Evolutionary conservation across 78 protist species (phyloP).

Genomic region (Dictyostelium firmibasis): DNA sequence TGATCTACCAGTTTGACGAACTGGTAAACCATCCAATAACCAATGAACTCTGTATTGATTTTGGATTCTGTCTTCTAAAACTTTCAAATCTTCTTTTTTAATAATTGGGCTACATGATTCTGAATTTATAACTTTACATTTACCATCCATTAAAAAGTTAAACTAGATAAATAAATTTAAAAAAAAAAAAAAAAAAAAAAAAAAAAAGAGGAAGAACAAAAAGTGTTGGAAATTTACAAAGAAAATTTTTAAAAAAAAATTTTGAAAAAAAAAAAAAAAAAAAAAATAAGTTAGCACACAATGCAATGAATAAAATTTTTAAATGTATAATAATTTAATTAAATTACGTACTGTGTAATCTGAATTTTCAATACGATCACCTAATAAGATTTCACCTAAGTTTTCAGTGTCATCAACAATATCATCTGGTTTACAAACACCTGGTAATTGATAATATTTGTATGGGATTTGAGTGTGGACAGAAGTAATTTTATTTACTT

Average conservation of each 20-base stretch:
- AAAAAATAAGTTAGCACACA: no score
- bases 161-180: not conserved
- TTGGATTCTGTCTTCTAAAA: conserved; percentile 10
- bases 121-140: not conserved
- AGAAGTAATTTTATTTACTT: conserved; percentile 73
- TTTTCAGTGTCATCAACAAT: conserved; percentile 80
- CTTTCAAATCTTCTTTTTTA: not conserved
- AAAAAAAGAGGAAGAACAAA: no score
- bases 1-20: not conserved
- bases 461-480: conserved; percentile 89
- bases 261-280: not conserved
- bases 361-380: conserved; percentile 87
- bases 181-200: no score
- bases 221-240: no score
- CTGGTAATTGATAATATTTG: conserved; percentile 80
- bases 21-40: conserved; percentile 79
- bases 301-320: not conserved
- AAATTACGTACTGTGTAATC: conserved; percentile 71
- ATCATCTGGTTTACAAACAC: conserved; percentile 80
- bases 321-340: no score
- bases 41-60: conserved; percentile 18
- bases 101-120: conserved; percentile 4
- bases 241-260: no score
- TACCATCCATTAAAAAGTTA: not conserved
- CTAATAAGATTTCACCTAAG: conserved; percentile 92